Conservation (phyloP, 2,329 filamentous ascomycete species). For the Chaetomiaceae sp. region DNA sequence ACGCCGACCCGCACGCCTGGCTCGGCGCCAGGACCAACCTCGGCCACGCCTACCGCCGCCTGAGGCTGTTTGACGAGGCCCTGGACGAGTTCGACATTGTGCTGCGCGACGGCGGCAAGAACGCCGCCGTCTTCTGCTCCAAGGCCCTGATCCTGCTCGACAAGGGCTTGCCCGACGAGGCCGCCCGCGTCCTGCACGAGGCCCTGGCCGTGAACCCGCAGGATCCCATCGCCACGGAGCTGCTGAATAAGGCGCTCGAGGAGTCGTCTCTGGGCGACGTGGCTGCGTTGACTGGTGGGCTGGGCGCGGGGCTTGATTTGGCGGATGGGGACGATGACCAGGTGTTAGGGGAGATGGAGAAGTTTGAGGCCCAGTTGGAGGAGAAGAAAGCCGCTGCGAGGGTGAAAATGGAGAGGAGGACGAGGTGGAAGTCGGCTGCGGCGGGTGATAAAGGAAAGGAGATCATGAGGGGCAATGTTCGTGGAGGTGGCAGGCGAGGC, state of each 20-base stretch:
- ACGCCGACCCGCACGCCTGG: slow-evolving; percentile 77
- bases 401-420: slow-evolving; percentile 29
- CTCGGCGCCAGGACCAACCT: slow-evolving; percentile 82
- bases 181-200: slow-evolving; percentile 78
- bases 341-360: slow-evolving; percentile 38
- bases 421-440: slow-evolving; percentile 7
- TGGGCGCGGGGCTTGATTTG: slow-evolving; percentile 8
- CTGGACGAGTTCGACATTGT: slow-evolving; percentile 83
- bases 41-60: slow-evolving; percentile 76
- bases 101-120: slow-evolving; percentile 73
- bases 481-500: slow-evolving; percentile 31
- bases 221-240: slow-evolving; percentile 74
- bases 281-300: slow-evolving; percentile 15
- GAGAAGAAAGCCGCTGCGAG: slow-evolving; percentile 42
- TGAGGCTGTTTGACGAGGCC: slow-evolving; percentile 64
- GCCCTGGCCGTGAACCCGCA: slow-evolving; percentile 73
- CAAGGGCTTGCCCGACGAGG: slow-evolving; percentile 67
- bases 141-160: slow-evolving; percentile 84
- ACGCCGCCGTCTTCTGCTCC: slow-evolving; percentile 71
- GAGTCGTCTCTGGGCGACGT: slow-evolving; percentile 48
- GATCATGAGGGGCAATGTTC: slow-evolving; percentile 35
- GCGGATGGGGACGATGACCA: slow-evolving; percentile 36
- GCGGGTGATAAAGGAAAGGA: slow-evolving; percentile 37
- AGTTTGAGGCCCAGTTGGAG: slow-evolving; percentile 50
- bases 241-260: slow-evolving; percentile 66